phyloP scores from a whole-genome alignment of 192 early-diverging fungal genomes.

The Backusella liffmaniae region DNA sequence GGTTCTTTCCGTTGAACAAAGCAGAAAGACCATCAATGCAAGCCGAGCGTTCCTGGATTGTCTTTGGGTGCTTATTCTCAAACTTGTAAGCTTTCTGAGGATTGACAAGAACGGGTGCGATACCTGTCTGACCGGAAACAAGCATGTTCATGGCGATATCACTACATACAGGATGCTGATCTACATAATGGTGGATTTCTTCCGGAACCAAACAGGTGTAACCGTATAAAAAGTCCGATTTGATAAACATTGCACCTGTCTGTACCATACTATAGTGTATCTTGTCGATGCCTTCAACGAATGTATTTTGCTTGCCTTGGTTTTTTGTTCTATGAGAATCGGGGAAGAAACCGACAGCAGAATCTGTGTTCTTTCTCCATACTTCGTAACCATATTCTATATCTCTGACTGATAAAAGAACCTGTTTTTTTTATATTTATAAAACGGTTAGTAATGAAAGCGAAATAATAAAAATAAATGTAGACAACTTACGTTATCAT shows the following conservation, averaged over 20 bases:
- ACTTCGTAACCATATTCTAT: conserved; percentile 4
- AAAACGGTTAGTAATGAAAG: neutral
- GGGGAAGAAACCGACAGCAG: conserved; percentile 7
- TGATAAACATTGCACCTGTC: conserved; percentile 26
- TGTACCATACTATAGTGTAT: conserved; percentile 25
- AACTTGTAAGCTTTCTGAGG: neutral
- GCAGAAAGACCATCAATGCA: neutral
- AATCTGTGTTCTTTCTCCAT: neutral
- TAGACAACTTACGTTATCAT: conserved; percentile 24
- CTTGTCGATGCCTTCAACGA: neutral
- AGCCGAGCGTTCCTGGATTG: neutral
- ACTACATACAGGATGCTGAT: conserved; percentile 17
- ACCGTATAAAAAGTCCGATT: conserved; percentile 27
- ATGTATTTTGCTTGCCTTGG: neutral
- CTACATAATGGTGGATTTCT: conserved; percentile 25
- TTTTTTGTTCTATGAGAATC: conserved; percentile 9
- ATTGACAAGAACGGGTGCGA: conserved; percentile 18
- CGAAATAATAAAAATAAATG: neutral
- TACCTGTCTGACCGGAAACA: conserved; percentile 21
- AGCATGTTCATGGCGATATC: conserved; percentile 31
- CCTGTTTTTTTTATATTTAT: neutral
- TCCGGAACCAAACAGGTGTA: conserved; percentile 30
- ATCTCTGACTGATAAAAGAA: conserved; percentile 1
- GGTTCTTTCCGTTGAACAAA: neutral
- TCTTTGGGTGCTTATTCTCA: neutral